A percentile compares a stretch with the other conserved stretches of the same genome.
These are phyloP conservation scores for Nemania serpens DNA, from an alignment of 2,329 filamentous ascomycete species.

Conservation along the genomic window DNA sequence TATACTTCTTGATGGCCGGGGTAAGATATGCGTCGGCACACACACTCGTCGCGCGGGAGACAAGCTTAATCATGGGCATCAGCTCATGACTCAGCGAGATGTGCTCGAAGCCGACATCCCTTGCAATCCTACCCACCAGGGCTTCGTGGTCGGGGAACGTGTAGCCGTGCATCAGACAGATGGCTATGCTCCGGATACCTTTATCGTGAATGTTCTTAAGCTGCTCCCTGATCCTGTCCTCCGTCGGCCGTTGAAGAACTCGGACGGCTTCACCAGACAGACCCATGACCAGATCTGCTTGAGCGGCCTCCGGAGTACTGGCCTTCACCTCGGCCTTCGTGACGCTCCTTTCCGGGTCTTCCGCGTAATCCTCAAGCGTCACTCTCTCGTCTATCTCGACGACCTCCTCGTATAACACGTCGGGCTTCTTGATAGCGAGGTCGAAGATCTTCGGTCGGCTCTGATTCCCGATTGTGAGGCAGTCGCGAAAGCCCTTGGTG, in stretches of 20 bases:
- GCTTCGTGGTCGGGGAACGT: constrained; percentile 88
- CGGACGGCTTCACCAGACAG: constrained; percentile 76
- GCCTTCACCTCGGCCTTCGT: constrained; percentile 60
- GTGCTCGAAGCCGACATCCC: constrained; percentile 80
- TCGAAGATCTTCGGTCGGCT: constrained; percentile 90
- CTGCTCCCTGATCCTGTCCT: constrained; percentile 60
- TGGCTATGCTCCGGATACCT: constrained; percentile 80
- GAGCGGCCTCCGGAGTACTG: constrained; percentile 51
- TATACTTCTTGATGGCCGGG: constrained; percentile 78
- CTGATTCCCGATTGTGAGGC: constrained; percentile 88
- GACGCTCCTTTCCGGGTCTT: constrained; percentile 71
- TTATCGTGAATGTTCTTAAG: constrained; percentile 69
- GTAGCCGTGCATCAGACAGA: constrained; percentile 91
- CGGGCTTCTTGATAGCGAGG: constrained; percentile 82
- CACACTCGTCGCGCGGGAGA: constrained; percentile 75
- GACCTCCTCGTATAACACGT: constrained; percentile 82
- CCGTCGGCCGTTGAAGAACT: constrained; percentile 66
- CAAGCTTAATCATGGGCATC: constrained; percentile 89
- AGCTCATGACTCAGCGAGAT: constrained; percentile 80
- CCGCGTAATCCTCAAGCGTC: constrained; percentile 88
- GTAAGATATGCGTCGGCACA: constrained; percentile 82
- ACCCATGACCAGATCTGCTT: constrained; percentile 68
- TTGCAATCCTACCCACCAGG: constrained; percentile 74
- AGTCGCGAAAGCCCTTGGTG: constrained; percentile 86
- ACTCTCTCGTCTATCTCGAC: constrained; percentile 92